Evolutionary conservation across 495 filamentous ascomycete genomes (phyloP), one percentile per base, ranked within the genome.

Genomic region (Penicillium longicatenatum): DNA sequence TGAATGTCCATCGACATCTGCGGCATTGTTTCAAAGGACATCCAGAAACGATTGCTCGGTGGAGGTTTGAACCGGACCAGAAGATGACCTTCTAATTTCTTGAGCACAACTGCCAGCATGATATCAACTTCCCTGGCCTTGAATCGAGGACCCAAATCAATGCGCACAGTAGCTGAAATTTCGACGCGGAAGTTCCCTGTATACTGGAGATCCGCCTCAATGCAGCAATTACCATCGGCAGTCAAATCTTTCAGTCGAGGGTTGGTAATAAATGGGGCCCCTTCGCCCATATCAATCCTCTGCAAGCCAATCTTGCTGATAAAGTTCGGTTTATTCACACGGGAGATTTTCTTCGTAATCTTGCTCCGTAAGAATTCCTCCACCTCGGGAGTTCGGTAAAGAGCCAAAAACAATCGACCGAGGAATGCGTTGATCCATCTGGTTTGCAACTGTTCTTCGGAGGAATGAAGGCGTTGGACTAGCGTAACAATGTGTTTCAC

Each of bases 281-380:
- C 84, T 65, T 94, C 86, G 0, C 94, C 94, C 63, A 95, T 89
- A 61, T 94, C 84, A 50, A 98, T 91, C 52, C 81, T 86, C 63
- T 87, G 89, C 11, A 98, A 77, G 16, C 81, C 83, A 48, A 98
- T 85, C 53, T 86, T 84, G 54, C 88, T 91, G 35, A 98, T 83
- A 58, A 98, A 97, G 10, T 88, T 86, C 0, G 94, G 94, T 61
- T 92, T 93, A 59, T 92, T 92, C 37, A 96, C 94, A 21, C 94
- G 85, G 5, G 93, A 85, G 29, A 98, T 98, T 74, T 98, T 98
- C 76, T 97, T 97, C 10, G 87, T 90, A 60, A 98, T 91, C 78
- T 96, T 97, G 39, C 84, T 82, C 47, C 86, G 82, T 29, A 98
- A 79, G 50, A 89, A 82, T 50, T 87, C 82, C 68, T 97, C 89